Evolutionary conservation across 2,329 filamentous ascomycete genomes (phyloP), one percentile per base, ranked within the genome.

Genomic region (Penicillium sp.): DNA sequence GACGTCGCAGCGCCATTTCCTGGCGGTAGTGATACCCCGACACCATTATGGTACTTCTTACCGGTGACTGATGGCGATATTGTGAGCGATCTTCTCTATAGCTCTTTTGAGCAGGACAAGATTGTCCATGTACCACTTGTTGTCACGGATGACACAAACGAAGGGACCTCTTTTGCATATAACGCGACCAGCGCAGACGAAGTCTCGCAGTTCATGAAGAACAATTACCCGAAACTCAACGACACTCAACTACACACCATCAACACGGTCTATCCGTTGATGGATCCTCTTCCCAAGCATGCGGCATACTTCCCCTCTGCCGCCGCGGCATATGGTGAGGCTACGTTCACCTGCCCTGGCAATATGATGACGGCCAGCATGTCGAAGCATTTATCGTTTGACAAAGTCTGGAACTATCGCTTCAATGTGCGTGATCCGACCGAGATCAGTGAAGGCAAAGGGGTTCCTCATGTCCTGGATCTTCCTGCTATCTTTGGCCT

Each of bases 61-160:
- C 82, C 83, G 0, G 77, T 80, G 0, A 67, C 87, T 2, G 85
- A 87, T 58, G 75, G 77, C 2, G 75, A 78, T n/a, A 67, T 86
- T 13, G 71, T 85, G 3, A 69, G 65, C 0, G 79, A 83, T 52
- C 72, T 77, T 14, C 79, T 82, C 0, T 84, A 85, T 56, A 74
- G 68, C 1, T 63, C 77, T 1, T 83, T 82, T 47, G 64, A 67
- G 1, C 44, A 78, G 14, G 83, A 81, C 0, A 77, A 76, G 6
- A 83, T 84, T 67, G 68, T 84, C 55, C 75, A 76, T 23, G 77
- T 87, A 0, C 84, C 85, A 0, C 71, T 79, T 0, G 79, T 87
- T 16, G 79, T 77, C 37, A 79, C 64, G 2, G 75, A 77, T 56
- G 71, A 75, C n/a, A 77, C 76, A 3, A 70, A 80, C 51, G 76